These are phyloP conservation scores for Sungouiozyma intestinalis DNA, from an alignment of 805 yeast species.

Conservation along the genomic window DNA sequence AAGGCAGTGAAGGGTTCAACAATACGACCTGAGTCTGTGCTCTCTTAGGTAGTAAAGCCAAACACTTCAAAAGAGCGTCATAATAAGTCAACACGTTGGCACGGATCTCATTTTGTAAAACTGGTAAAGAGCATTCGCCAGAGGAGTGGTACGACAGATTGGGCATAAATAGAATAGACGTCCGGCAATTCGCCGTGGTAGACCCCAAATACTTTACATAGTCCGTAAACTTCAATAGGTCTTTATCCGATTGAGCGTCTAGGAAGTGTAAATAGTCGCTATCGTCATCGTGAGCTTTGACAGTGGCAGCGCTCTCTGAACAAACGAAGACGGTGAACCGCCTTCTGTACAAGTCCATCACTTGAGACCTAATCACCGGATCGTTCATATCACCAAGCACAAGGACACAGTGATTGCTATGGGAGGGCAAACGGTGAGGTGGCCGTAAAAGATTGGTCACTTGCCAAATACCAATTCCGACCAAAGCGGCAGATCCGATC, in stretches of 20 bases:
- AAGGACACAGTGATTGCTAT: conserved; percentile 14
- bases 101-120: conserved; percentile 17
- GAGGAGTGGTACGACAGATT: conserved; percentile 25
- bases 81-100: conserved; percentile 18
- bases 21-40: conserved; percentile 17
- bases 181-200: conserved; percentile 8
- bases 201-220: conserved; percentile 5
- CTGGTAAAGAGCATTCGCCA: conserved; percentile 16
- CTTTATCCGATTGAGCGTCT: conserved; percentile 16
- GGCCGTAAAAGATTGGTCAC: conserved; percentile 5
- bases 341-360: conserved; percentile 27
- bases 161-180: conserved; percentile 25
- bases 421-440: conserved; percentile 12
- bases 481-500: conserved; percentile 11
- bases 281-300: conserved; percentile 20
- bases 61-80: conserved; percentile 13
- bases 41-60: conserved; percentile 13
- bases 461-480: conserved; percentile 10
- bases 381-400: conserved; percentile 28
- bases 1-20: conserved; percentile 24
- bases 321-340: conserved; percentile 26
- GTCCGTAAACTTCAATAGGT: conserved; percentile 13
- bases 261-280: conserved; percentile 21
- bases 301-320: conserved; percentile 16
- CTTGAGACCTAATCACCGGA: conserved; percentile 28